Percentiles rank a stretch among this genome's conserved stretches.
phyloP scores from a whole-genome alignment of 129 eudicot species.

The Smallanthus sonchifolius region DNA sequence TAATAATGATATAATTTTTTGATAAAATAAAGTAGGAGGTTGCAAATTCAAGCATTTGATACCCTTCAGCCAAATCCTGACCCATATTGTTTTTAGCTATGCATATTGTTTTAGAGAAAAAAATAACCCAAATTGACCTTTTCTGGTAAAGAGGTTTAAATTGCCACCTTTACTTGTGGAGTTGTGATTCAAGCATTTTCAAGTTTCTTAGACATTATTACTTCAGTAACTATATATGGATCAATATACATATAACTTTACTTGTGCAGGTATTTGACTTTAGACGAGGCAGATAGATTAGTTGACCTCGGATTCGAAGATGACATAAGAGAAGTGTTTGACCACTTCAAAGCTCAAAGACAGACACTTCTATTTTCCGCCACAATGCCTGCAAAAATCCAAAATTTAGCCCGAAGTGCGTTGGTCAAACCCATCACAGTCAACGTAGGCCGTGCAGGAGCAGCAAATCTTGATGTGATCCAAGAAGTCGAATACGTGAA shows the following conservation, averaged over 20 bases:
- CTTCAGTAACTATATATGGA: not conserved
- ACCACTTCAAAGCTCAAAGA: constrained; percentile 76
- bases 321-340: constrained; percentile 79
- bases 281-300: constrained; percentile 86
- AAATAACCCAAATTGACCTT: not conserved
- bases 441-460: constrained; percentile 84
- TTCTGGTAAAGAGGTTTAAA: not conserved
- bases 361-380: constrained; percentile 84
- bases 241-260: not conserved
- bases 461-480: constrained; percentile 86
- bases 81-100: not conserved
- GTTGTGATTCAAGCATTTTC: not conserved
- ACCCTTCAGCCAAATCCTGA: not conserved
- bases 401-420: constrained; percentile 62
- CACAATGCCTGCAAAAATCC: constrained; percentile 86
- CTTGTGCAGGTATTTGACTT: constrained; percentile 68
- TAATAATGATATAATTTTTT: too few species aligned
- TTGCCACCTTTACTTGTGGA: not conserved
- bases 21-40: not conserved
- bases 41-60: not conserved
- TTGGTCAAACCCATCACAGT: constrained; percentile 75
- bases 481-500: constrained; percentile 90
- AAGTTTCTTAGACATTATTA: constrained; percentile 6
- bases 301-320: constrained; percentile 88
- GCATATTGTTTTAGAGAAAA: not conserved